Evolutionary conservation across 169 alveolate genomes (phyloP).

Genomic region (Cryptosporidium muris): DNA sequence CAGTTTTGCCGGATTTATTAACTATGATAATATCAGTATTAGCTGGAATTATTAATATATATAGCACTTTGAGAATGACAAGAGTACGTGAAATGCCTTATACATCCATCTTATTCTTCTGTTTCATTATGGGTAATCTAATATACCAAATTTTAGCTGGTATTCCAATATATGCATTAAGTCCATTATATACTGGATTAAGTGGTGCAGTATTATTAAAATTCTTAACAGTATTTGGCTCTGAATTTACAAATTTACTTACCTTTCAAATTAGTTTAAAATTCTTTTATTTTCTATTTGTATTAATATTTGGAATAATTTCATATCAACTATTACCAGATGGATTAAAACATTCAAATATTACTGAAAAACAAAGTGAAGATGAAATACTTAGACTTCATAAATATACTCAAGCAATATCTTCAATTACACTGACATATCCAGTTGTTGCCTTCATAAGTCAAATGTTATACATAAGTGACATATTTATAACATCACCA

Average conservation of each 20-base stretch:
- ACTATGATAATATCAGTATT: conserved; percentile 11
- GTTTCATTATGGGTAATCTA: conserved; percentile 23
- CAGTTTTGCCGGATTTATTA: conserved; percentile 19
- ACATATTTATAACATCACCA: conserved; percentile 60
- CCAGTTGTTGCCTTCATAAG: conserved; percentile 62
- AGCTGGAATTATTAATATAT: conserved; percentile 27
- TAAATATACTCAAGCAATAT: conserved; percentile 49
- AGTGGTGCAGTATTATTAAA: conserved; percentile 47
- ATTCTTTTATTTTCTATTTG: conserved; percentile 25
- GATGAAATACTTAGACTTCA: conserved; percentile 41
- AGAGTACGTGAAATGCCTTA: conserved; percentile 62
- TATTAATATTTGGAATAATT: not conserved
- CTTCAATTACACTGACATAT: conserved; percentile 56
- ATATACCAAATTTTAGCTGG: conserved; percentile 60
- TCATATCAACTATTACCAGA: conserved; percentile 19
- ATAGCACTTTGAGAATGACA: conserved; percentile 45
- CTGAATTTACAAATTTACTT: conserved; percentile 3
- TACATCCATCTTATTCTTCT: conserved; percentile 51
- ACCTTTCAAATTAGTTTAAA: conserved; percentile 21
- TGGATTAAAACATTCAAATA: conserved; percentile 6
- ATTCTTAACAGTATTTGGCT: conserved; percentile 13
- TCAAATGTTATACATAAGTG: conserved; percentile 46
- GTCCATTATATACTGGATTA: conserved; percentile 59
- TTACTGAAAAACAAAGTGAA: conserved; percentile 41
- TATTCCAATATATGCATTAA: conserved; percentile 19